These are phyloP conservation scores for Scytalidium lignicola DNA, from an alignment of 2,329 filamentous ascomycete genomes.

Conservation along the genomic window DNA sequence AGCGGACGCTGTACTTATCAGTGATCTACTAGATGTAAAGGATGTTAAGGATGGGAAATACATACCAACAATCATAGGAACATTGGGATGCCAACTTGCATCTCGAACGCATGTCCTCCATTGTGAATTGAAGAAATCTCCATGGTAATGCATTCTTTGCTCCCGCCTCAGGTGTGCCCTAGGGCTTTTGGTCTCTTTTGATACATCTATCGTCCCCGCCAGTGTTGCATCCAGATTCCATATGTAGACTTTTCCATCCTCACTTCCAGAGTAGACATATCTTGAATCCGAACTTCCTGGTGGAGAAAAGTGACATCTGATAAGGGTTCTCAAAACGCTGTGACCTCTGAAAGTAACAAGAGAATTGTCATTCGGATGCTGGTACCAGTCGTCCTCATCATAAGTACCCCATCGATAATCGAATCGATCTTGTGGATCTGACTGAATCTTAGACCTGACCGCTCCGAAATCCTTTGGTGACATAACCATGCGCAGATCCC, in stretches of 20 bases:
- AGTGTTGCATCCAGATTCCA: constrained; percentile 91
- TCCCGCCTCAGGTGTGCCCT: constrained; percentile 35
- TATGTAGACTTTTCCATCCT: constrained; percentile 83
- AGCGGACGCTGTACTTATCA: constrained; percentile 47
- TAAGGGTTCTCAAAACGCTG: constrained; percentile 80
- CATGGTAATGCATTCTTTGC: constrained; percentile 30
- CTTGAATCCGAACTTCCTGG: constrained; percentile 78
- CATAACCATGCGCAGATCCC: constrained; percentile 90
- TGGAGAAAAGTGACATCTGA: constrained; percentile 92
- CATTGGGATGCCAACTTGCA: constrained; percentile 67
- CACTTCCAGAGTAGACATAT: constrained; percentile 89
- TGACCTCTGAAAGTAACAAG: constrained; percentile 93
- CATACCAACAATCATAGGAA: constrained; percentile 52
- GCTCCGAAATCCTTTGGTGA: constrained; percentile 58
- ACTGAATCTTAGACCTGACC: constrained; percentile 50
- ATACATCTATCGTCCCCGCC: constrained; percentile 73
- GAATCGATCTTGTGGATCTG: constrained; percentile 49
- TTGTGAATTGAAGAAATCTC: constrained; percentile 9
- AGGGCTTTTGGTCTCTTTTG: constrained; percentile 59
- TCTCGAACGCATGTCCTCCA: constrained; percentile 69
- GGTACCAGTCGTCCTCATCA: constrained; percentile 59
- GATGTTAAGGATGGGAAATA: constrained; percentile 4
- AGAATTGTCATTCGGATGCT: constrained; percentile 81
- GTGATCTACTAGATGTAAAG: not conserved
- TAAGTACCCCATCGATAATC: constrained; percentile 71